These are phyloP conservation scores for Suillus tomentosus DNA, from an alignment of 768 basidiomycete genomes.

Conservation along the genomic window DNA sequence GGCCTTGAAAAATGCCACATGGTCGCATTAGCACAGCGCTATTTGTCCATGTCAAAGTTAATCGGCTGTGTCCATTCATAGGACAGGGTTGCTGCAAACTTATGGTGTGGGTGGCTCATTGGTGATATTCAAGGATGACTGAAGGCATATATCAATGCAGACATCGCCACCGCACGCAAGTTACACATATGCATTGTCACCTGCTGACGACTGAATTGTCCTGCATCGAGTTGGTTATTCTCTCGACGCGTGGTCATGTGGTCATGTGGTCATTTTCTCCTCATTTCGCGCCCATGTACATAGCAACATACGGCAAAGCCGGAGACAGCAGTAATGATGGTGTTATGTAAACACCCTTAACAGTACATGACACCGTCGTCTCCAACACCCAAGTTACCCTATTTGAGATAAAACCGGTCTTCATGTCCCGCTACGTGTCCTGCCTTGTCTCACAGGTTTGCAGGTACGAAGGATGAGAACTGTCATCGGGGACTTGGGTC, in stretches of 20 bases:
- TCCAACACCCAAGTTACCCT: not conserved
- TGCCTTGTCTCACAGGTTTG: not conserved
- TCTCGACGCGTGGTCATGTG: not conserved
- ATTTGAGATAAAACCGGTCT: not conserved
- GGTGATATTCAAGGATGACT: too few relatives aligned
- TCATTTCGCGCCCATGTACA: not conserved
- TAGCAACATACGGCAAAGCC: conserved; percentile 64
- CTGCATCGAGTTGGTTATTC: not conserved
- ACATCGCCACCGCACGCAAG: not conserved
- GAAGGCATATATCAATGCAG: not conserved
- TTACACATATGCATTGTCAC: not conserved
- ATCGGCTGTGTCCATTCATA: not conserved
- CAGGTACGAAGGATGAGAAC: not conserved
- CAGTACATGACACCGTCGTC: not conserved
- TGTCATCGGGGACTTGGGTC: not conserved
- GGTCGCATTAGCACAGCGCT: not conserved
- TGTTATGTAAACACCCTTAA: not conserved
- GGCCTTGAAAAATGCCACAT: not conserved
- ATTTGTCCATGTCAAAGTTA: not conserved
- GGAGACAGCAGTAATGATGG: conserved; percentile 62
- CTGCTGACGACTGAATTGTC: not conserved
- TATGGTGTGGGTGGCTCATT: not conserved
- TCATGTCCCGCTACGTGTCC: not conserved
- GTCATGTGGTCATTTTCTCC: not conserved
- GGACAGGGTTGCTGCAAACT: not conserved